Percentiles rank a stretch among this genome's conserved stretches.
Conservation (phyloP, 257 asterid genomes). For the Hygrophila difformis region DNA sequence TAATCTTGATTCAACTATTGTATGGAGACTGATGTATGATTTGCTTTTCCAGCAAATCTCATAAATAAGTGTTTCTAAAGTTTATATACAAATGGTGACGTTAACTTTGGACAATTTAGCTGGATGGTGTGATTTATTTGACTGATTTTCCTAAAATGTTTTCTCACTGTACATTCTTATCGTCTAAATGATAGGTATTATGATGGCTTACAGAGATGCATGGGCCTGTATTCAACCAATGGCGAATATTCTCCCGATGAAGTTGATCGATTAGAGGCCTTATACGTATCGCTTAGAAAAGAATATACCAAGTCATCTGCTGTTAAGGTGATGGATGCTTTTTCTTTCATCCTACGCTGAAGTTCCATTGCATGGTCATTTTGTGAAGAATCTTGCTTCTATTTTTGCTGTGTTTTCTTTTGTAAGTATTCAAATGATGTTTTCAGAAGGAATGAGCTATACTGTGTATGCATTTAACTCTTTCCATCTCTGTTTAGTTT, state of each 20-base stretch:
- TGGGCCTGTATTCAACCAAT: slow-evolving; percentile 51
- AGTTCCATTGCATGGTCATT: no score
- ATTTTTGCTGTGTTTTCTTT: not conserved
- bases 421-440: no score
- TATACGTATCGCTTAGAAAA: slow-evolving; percentile 64
- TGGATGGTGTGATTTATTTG: not conserved
- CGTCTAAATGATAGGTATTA: slow-evolving; percentile 56
- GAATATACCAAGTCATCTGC: slow-evolving; percentile 83
- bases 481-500: no score
- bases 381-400: slow-evolving; percentile 5
- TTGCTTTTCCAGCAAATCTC: not conserved
- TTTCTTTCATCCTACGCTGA: not conserved
- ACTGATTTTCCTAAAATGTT: not conserved
- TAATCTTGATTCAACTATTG: slow-evolving; percentile 7
- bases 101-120: not conserved
- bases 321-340: slow-evolving; percentile 57
- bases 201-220: slow-evolving; percentile 88
- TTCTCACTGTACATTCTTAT: slow-evolving; percentile 7
- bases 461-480: no score
- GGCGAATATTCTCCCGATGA: slow-evolving; percentile 65
- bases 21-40: not conserved
- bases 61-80: not conserved
- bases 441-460: no score
- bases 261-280: slow-evolving; percentile 56
- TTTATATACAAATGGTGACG: no score